Base-by-base conservation (phyloP, 768 basidiomycete genomes). In the Trichaptum fuscoviolaceum region DNA sequence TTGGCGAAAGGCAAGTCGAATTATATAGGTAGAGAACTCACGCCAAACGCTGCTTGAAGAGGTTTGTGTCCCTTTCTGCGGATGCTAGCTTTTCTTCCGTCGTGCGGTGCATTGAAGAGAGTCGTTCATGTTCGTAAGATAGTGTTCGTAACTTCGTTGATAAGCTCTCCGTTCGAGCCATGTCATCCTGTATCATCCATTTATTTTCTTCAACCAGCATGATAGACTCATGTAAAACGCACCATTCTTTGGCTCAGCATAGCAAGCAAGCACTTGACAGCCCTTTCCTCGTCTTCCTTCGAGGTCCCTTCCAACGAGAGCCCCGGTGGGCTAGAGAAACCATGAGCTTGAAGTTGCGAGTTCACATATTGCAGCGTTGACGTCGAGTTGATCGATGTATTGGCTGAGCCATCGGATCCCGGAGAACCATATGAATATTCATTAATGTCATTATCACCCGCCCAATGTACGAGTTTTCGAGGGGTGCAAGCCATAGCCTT, bases 211-310 rank as follows among this genome's bases (percentile, higher is more conserved):
- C 26, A 52, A 20, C 42, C 15, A 1, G 24, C n/a, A 24, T 1
- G 30, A 62, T 9, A 23, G 35, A 60, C 52, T 6, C 34, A 24
- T 57, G 57, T 10, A 15, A 25, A 7, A 83, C 90, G 67, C 73
- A 95, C 93, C 74, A 92, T 79, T 71, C 93, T 80, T 75, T 93
- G 91, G 66, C 88, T 81, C 58, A 95, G 79, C 82, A 95, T 83
- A 1, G 83, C 82, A 6, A 93, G 77, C n/a, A 95, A 70, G 75
- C 92, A 93, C 74, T 91, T 93, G 3, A 88, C 83, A 25, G 88
- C 76, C 25, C 77, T 77, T 23, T 89, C 87, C 20, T 82, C 79
- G 35, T 89, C 82, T 3, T 81, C 73, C 62, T 81, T 81, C 0
- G 85, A 80, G 15, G 89, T 75, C 0, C 89, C 89, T 0, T 91